phyloP scores from a whole-genome alignment of 805 yeast species.

The Kurtzmaniella fragi region DNA sequence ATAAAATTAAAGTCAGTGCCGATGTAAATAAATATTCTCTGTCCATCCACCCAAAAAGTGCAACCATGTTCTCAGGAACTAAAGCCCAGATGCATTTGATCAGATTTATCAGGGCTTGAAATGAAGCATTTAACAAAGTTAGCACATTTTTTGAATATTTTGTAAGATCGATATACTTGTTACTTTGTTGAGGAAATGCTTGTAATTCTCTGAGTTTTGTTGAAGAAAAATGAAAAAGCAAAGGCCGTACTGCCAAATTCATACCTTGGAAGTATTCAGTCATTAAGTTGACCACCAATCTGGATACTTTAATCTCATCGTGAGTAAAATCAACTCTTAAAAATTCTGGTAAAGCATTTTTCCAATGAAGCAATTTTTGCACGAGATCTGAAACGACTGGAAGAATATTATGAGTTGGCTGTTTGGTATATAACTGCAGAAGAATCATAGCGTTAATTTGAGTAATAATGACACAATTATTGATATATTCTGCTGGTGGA shows the following conservation, averaged over 20 bases:
- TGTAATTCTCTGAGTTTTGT: slow-evolving; percentile 51
- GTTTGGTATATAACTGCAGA: slow-evolving; percentile 65
- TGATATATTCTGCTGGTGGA: slow-evolving; percentile 73
- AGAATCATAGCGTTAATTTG: slow-evolving; percentile 73
- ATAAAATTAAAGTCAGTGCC: slow-evolving; percentile 65
- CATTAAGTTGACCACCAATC: slow-evolving; percentile 69
- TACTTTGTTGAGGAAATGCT: slow-evolving; percentile 26
- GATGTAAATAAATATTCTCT: slow-evolving; percentile 76
- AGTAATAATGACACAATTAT: slow-evolving; percentile 72
- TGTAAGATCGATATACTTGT: slow-evolving; percentile 58
- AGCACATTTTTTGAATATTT: slow-evolving; percentile 63
- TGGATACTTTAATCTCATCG: slow-evolving; percentile 48
- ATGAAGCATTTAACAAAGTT: slow-evolving; percentile 68
- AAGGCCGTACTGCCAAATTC: slow-evolving; percentile 72
- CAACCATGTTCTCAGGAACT: slow-evolving; percentile 76
- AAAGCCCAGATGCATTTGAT: slow-evolving; percentile 70
- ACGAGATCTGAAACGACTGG: slow-evolving; percentile 71
- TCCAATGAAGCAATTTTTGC: slow-evolving; percentile 63
- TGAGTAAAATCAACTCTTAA: slow-evolving; percentile 57
- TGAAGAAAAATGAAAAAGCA: slow-evolving; percentile 70
- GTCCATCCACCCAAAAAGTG: slow-evolving; percentile 83
- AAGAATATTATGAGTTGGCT: slow-evolving; percentile 69
- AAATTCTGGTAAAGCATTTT: slow-evolving; percentile 57
- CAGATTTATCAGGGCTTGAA: slow-evolving; percentile 76
- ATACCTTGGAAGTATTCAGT: slow-evolving; percentile 82